phyloP scores from a whole-genome alignment of 768 basidiomycete genomes.

The Lactarius sp. region DNA sequence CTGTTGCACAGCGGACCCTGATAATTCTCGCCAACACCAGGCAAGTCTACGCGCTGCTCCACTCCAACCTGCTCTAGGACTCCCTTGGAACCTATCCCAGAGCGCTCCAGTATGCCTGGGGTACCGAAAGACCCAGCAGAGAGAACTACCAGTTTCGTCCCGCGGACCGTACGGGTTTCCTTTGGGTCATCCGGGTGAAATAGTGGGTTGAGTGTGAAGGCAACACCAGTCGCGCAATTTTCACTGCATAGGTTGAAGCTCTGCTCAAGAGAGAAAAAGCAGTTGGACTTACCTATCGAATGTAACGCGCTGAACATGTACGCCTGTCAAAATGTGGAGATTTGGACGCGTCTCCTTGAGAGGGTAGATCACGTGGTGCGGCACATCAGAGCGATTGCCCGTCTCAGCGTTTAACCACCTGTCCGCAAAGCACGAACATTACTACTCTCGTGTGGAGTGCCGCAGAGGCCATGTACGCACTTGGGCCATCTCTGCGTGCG shows the following conservation, averaged over 20 bases:
- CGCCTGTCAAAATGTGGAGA: constrained; percentile 33
- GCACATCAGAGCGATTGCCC: constrained; percentile 52
- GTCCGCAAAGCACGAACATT: not conserved
- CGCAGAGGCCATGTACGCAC: constrained; percentile 32
- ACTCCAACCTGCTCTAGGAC: constrained; percentile 33
- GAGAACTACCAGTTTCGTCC: constrained; percentile 36
- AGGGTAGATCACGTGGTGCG: constrained; percentile 39
- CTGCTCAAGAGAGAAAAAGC: not conserved
- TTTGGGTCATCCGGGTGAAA: constrained; percentile 25
- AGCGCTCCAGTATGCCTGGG: constrained; percentile 51
- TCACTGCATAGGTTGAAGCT: constrained; percentile 26
- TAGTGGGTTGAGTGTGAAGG: constrained; percentile 32
- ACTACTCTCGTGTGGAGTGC: not conserved
- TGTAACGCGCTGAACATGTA: constrained; percentile 34
- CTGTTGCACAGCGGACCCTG: constrained; percentile 30
- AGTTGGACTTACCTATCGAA: constrained; percentile 32
- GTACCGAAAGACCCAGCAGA: constrained; percentile 41
- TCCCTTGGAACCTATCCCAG: constrained; percentile 37
- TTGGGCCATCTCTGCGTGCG: constrained; percentile 47
- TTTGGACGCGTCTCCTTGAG: constrained; percentile 31
- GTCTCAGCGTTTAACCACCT: constrained; percentile 52
- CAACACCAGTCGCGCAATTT: constrained; percentile 37
- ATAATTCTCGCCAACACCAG: constrained; percentile 43
- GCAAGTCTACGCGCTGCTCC: constrained; percentile 33
- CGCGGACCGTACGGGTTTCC: constrained; percentile 27